Evolutionary conservation across 768 basidiomycete genomes (phyloP), one percentile per base, ranked within the genome.

Genomic region (Coprinellus micaceus): DNA sequence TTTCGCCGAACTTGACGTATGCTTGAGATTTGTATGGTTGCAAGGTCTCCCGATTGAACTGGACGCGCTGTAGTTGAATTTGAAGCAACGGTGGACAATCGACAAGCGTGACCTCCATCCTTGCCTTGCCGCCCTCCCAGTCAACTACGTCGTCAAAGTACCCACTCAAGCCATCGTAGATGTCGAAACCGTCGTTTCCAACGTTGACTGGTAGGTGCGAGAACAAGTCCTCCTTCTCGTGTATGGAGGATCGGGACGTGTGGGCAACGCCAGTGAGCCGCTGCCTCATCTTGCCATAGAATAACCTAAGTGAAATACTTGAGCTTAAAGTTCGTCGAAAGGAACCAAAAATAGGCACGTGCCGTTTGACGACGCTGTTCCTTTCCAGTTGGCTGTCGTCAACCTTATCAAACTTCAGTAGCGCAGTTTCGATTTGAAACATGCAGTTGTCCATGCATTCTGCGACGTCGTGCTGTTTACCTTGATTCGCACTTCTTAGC

Each of bases 371-470:
- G 10, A 96, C 79, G 59, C 92, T 92, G 0, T 79, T 81, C 64
- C 83, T 84, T 53, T 84, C 83, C 37, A 78, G 77, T 36, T 71
- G 72, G 40, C 72, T 63, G 9, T 77, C 82, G 56, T 68, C 69
- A 49, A 77, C 64, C 3, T 72, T 78, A 50, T 82, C 82, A 58
- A 94, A 89, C 64, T 89, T 89, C 37, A 93, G 76, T 46, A 93
- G 69, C 1, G 94, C 94, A 3, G 92, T 89, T 71, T 99, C 97
- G 50, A 98, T 94, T 71, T 98, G 97, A 74, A 97, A 97, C 80
- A 99, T 89, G 75, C 95, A 95, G 64, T 98, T 98, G 71, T 98
- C 96, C 89, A 98, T 93, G 72, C 96, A 98, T 71, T 99, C 97
- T 0, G 96, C 88, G 12, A 98, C 95, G 68, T 99, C 97, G 65